A percentile compares a stretch with the other conserved stretches of the same genome.
phyloP scores from a whole-genome alignment of 139 green algal genomes.

The Tetraselmis striata region DNA sequence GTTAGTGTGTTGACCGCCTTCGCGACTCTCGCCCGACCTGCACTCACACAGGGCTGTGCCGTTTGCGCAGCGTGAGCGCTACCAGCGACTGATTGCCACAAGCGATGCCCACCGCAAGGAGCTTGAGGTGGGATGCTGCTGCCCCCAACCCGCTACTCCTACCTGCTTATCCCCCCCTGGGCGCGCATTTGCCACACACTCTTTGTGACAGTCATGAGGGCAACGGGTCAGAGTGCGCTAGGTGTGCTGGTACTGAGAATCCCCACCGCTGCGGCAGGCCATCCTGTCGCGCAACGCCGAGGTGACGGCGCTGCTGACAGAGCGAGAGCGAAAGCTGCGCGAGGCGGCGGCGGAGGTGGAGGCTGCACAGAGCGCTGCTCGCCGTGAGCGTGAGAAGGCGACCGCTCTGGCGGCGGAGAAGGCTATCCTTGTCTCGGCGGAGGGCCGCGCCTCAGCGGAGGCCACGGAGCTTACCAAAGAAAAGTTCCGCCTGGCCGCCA shows the following conservation, averaged over 20 bases:
- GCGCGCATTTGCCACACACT: too few relatives aligned
- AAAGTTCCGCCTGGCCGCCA: slow-evolving; percentile 36
- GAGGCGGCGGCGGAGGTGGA: slow-evolving; percentile 23
- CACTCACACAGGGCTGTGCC: too few relatives aligned
- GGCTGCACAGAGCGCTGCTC: slow-evolving; percentile 16
- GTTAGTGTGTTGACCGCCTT: too few relatives aligned
- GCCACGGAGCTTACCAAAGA: slow-evolving; percentile 19
- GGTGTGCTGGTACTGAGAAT: too few relatives aligned
- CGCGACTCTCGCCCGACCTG: too few relatives aligned
- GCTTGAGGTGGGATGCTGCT: slow-evolving; percentile 4
- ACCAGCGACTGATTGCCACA: background rate
- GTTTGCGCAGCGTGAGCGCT: background rate
- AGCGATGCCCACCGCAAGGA: slow-evolving; percentile 1
- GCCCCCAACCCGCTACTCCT: too few relatives aligned
- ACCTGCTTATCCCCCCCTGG: too few relatives aligned
- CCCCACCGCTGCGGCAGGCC: too few relatives aligned
- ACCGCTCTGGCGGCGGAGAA: slow-evolving; percentile 36
- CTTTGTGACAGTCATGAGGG: too few relatives aligned
- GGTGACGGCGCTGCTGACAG: slow-evolving; percentile 29
- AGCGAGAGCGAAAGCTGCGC: slow-evolving; percentile 27
- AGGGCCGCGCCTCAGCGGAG: slow-evolving; percentile 25
- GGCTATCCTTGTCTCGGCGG: slow-evolving; percentile 24
- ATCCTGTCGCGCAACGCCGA: background rate
- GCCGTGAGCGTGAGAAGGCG: slow-evolving; percentile 16
- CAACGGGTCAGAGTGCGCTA: too few relatives aligned